phyloP scores from a whole-genome alignment of 2,329 filamentous ascomycete species.

The Sporothrix variecibatus region DNA sequence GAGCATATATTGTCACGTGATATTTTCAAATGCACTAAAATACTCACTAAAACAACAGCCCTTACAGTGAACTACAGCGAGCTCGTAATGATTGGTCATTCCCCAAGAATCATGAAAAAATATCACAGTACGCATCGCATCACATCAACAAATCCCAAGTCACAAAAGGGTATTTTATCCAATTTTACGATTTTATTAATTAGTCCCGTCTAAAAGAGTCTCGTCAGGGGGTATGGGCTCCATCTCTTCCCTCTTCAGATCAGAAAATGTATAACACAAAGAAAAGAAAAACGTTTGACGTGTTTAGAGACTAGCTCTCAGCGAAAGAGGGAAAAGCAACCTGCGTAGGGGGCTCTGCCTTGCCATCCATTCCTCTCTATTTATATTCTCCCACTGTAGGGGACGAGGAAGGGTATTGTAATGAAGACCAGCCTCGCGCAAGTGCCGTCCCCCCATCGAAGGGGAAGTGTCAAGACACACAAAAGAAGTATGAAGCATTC shows the following conservation, averaged over 20 bases:
- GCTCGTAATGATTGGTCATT: background rate
- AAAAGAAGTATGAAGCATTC: constrained; percentile 31
- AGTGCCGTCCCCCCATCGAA: constrained; percentile 32
- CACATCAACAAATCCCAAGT: background rate
- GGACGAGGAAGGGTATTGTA: constrained; percentile 36
- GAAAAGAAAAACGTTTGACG: constrained; percentile 32
- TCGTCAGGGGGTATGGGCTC: constrained; percentile 33
- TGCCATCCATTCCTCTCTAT: constrained; percentile 30
- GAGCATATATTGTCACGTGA: background rate
- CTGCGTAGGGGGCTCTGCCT: constrained; percentile 15
- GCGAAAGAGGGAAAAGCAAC: constrained; percentile 13
- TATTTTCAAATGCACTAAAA: background rate
- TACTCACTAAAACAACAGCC: background rate
- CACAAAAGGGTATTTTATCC: background rate
- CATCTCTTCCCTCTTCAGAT: constrained; percentile 33
- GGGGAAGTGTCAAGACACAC: constrained; percentile 25
- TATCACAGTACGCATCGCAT: background rate
- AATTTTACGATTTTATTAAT: constrained; percentile 48
- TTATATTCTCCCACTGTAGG: constrained; percentile 18
- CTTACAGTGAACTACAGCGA: background rate
- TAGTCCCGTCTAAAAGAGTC: constrained; percentile 40
- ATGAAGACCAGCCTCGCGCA: constrained; percentile 19
- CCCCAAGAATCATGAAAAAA: background rate
- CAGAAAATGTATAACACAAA: constrained; percentile 41
- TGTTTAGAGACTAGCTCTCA: constrained; percentile 12